Evolutionary conservation across 164 flowering plant genomes (phyloP), one percentile per base, ranked within the genome.

Genomic region (Amborella trichopoda): DNA sequence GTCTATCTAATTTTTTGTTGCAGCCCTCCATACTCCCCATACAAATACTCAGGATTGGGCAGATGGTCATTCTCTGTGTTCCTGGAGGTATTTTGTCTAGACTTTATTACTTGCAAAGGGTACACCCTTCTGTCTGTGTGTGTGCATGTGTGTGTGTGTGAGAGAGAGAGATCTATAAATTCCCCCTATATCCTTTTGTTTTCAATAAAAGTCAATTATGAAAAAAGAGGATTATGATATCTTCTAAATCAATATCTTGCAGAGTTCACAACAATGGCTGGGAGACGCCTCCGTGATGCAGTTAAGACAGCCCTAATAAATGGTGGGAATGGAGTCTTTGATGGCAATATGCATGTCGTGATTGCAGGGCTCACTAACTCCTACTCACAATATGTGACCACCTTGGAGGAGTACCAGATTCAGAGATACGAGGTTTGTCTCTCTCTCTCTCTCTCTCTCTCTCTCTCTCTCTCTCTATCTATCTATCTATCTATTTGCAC

Each of bases 71-170:
- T 68, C 96, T 93, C 58, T 60, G 84, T 59, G 99, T 83, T 30
- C 99, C 99, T 55, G 95, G 94, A 88, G 99, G 99, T 91, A 74
- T 20, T n/a, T n/a, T n/a, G n/a, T n/a, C n/a, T n/a, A n/a, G n/a
- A n/a, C n/a, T n/a, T n/a, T n/a, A n/a, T n/a, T n/a, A n/a, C n/a
- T n/a, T n/a, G n/a, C n/a, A n/a, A n/a, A n/a, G n/a, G n/a, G n/a
- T n/a, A n/a, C n/a, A n/a, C n/a, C n/a, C n/a, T n/a, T n/a, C n/a
- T n/a, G n/a, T n/a, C n/a, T n/a, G n/a, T n/a, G n/a, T n/a, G n/a
- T n/a, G n/a, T n/a, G n/a, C n/a, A n/a, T n/a, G n/a, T n/a, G n/a
- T n/a, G n/a, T n/a, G n/a, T n/a, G n/a, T n/a, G n/a, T n/a, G n/a
- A n/a, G n/a, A n/a, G n/a, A n/a, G n/a, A n/a, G n/a, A n/a, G n/a